A percentile compares a stretch with the other conserved stretches of the same genome.
phyloP scores from a whole-genome alignment of 106 monocot genomes.

The Hemerocallis citrina region DNA sequence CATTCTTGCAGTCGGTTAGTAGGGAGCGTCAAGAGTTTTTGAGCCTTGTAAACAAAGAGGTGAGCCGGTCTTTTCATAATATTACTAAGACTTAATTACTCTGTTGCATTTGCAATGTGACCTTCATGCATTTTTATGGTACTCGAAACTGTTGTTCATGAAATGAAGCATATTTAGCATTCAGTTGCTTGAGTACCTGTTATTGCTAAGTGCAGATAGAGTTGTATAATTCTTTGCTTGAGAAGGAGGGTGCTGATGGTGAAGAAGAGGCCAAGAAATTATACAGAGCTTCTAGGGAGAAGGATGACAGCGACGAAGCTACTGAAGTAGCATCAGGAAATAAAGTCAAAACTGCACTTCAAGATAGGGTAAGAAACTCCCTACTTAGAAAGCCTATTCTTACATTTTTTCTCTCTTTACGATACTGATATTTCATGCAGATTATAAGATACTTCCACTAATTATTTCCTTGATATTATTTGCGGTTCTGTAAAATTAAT shows the following conservation, averaged over 20 bases:
- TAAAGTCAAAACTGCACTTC: conserved; percentile 8
- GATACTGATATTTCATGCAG: neutral
- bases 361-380: conserved; percentile 4
- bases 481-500: neutral
- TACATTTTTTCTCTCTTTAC: neutral
- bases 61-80: neutral
- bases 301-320: too few relatives aligned
- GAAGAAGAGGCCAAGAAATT: conserved; percentile 96
- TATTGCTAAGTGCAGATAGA: conserved; percentile 44
- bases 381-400: neutral
- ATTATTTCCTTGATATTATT: neutral
- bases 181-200: neutral
- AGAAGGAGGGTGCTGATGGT: conserved; percentile 84
- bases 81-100: neutral
- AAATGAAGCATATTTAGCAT: neutral
- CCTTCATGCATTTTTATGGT: neutral
- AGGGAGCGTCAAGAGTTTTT: conserved; percentile 14
- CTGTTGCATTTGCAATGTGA: neutral
- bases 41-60: conserved; percentile 16
- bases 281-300: conserved; percentile 51
- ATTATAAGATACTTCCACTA: neutral
- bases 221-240: conserved; percentile 77
- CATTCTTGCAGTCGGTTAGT: conserved; percentile 10
- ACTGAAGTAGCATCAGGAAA: conserved; percentile 4
- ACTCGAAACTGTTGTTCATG: neutral